Base-by-base conservation (phyloP, 2,329 filamentous ascomycete genomes). In the Furcasterigmium sp. region DNA sequence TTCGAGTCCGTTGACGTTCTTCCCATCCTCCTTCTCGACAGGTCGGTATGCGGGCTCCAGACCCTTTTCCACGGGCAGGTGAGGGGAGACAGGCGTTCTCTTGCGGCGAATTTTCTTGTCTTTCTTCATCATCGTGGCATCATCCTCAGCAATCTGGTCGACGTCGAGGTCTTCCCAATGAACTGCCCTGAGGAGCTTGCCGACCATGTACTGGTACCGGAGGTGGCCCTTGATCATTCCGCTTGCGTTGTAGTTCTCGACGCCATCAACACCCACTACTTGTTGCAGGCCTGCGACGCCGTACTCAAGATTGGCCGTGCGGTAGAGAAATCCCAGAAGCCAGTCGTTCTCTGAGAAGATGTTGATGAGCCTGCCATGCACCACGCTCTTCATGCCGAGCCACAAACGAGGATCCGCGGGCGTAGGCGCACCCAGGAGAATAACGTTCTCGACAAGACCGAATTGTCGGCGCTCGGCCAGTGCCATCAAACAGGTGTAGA, bases 331-430 rank as follows among this genome's bases (percentile, higher is more conserved):
- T 1, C 82, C 90, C 3, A 97, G 80, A 19, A 96, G 82, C 51
- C 88, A 90, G 61, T 97, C 91, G 37, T 88, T 87, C 41, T 85
- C 82, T 1, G 87, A 94, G 60, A 84, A 96, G 4, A 93, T 89
- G 53, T 96, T 97, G 56, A 96, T 76, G n/a, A 96, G 72, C 18
- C 90, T 80, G 0, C 91, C 90, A 32, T 81, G 76, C 4, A 95
- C 88, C 3, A 91, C 86, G 46, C 80, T 84, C 49, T 87, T 82
- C 57, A 95, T 76, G 6, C 80, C 74, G 21, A 85, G 73, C 91
- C 91, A 96, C 42, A 87, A 81, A 8, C 75, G 72, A 3, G 75
- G 75, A 18, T 85, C 77, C 2, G 85, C 81, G 0, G 91, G 88
- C 6, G 84, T 83, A 0, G 91, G 90, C 0, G 86, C 76, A 2